Evolutionary conservation across 1,284 basidiomycete genomes (phyloP), one percentile per base, ranked within the genome.

Genomic region (Cutaneotrichosporon sp.): DNA sequence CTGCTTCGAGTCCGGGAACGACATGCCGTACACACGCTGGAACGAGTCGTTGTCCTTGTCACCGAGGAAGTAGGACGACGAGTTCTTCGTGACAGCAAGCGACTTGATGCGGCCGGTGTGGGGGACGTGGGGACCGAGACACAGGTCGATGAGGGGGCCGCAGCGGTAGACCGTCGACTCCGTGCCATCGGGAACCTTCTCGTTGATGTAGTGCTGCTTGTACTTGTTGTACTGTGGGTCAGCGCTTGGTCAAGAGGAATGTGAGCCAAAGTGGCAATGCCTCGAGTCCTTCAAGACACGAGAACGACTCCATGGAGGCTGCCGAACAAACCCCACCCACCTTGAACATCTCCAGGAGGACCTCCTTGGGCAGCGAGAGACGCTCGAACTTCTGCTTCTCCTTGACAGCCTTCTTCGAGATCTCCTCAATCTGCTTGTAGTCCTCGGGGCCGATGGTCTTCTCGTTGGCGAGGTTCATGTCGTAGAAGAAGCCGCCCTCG

Each of bases 401-500:
- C 83, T 97, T 98, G 79, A 97, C 85, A 4, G 91, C 93, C 57
- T 82, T 83, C 75, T 95, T 94, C 13, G 90, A 85, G 11, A 98
- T 78, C 69, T 94, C 93, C 78, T 99, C 97, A 27, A 99, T 85
- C 6, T 87, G 82, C 36, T 90, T 87, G 79, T 95, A 98, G 78
- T 99, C 97, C 31, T 87, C 80, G 64, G 86, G 86, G 45, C 85
- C 84, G 43, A 97, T 87, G 24, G 87, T 85, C 71, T 91, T 89
- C 63, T 60, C 54, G 38, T 76, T 76, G 47, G 72, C 77, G 50
- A 82, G 66, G 42, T 70, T 72, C 97, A 99, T 99, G 79, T 99
- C 97, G 79, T 99, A 99, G 85, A 97, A 99, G 86, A 99, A 99
- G 16, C 97, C 97, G 31, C 99, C 95, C 47, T 97, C 94, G 3